Evolutionary conservation across 345 rosid species (phyloP).

Genomic region (Syzygium aromaticum): DNA sequence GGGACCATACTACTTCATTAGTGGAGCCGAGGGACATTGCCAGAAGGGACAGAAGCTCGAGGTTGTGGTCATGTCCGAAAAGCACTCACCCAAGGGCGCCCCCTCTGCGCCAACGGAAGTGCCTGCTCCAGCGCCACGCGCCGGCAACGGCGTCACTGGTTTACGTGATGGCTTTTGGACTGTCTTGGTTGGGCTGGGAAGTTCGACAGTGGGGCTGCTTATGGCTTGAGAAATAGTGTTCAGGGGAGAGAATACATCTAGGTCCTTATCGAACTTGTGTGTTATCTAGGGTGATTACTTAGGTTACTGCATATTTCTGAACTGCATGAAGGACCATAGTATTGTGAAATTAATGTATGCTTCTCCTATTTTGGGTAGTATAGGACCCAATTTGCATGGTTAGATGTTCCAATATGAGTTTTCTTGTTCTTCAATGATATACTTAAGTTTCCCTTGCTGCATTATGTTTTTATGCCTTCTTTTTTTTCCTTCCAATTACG

Average conservation of each 20-base stretch:
- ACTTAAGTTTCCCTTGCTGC: background rate
- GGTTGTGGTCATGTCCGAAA: conserved; percentile 33
- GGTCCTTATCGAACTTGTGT: background rate
- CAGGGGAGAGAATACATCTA: background rate
- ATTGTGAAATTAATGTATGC: background rate
- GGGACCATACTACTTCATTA: conserved; percentile 51
- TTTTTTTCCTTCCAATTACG: background rate
- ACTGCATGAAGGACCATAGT: background rate
- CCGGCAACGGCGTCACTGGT: background rate
- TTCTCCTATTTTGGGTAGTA: background rate
- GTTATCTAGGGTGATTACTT: background rate
- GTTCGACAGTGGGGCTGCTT: background rate
- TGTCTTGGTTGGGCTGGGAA: background rate
- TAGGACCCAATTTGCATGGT: background rate
- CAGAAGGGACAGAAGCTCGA: conserved; percentile 38
- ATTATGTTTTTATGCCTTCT: background rate
- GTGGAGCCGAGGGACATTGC: conserved; percentile 43
- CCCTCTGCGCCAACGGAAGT: background rate
- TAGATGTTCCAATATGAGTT: background rate
- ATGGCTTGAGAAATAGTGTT: background rate
- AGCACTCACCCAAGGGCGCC: conserved; percentile 1
- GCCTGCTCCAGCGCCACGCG: background rate
- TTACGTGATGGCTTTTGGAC: background rate
- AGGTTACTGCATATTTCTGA: background rate
- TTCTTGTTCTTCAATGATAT: background rate